phyloP scores from a whole-genome alignment of 108 stramenopile genomes.

The Nannochloropsis salina region DNA sequence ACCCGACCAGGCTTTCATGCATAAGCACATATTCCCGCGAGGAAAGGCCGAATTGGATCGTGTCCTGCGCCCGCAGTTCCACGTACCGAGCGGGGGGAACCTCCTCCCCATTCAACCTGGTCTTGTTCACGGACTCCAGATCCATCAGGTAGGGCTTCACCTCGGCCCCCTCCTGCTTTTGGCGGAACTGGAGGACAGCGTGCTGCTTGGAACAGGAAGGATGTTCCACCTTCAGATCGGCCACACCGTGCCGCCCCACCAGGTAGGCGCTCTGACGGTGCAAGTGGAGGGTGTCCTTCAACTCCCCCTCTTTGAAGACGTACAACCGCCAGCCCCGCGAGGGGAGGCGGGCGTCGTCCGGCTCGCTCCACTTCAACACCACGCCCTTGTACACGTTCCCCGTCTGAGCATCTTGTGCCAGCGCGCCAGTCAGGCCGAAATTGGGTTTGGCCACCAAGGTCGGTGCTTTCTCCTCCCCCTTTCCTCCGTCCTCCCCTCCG shows the following conservation, averaged over 20 bases:
- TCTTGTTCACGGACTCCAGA: constrained; percentile 89
- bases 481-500: background rate
- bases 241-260: constrained; percentile 78
- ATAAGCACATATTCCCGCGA: constrained; percentile 90
- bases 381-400: constrained; percentile 87
- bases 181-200: constrained; percentile 91
- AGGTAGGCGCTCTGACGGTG: constrained; percentile 83
- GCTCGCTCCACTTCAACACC: constrained; percentile 85
- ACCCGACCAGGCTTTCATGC: constrained; percentile 59
- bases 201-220: constrained; percentile 81
- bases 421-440: constrained; percentile 89
- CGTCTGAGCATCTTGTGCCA: constrained; percentile 72
- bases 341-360: constrained; percentile 81
- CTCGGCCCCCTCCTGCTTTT: constrained; percentile 30
- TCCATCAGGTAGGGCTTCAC: constrained; percentile 90
- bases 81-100: constrained; percentile 88
- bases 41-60: constrained; percentile 74
- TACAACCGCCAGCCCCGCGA: constrained; percentile 86
- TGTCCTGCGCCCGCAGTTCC: constrained; percentile 81
- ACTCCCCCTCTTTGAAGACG: constrained; percentile 65
- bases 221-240: constrained; percentile 78
- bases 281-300: constrained; percentile 69
- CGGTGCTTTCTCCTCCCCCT: constrained; percentile 12
- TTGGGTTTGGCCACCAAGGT: constrained; percentile 61
- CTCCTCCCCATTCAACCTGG: constrained; percentile 78